A percentile compares a stretch with the other conserved stretches of the same genome.
These are phyloP conservation scores for Fusarium secorum DNA, from an alignment of 2,329 filamentous ascomycete genomes.

Conservation along the genomic window DNA sequence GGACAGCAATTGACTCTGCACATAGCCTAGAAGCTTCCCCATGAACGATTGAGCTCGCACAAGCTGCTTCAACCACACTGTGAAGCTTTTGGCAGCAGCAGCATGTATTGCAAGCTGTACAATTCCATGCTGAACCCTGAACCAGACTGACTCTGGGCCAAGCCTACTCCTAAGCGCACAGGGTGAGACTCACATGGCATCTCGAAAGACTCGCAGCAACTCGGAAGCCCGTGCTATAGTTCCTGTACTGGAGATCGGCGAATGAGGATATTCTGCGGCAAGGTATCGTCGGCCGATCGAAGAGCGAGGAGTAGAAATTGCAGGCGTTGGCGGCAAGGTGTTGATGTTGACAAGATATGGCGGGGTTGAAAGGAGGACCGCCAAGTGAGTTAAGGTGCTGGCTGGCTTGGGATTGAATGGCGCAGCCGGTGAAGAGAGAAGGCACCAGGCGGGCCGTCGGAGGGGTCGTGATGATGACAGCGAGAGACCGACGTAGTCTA, in stretches of 20 bases:
- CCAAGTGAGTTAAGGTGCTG: slow-evolving; percentile 8
- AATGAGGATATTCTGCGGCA: slow-evolving; percentile 12
- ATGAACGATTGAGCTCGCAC: not conserved
- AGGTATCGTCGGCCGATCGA: slow-evolving; percentile 31
- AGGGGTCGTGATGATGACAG: not conserved
- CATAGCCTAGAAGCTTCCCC: slow-evolving; percentile 1
- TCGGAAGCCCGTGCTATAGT: slow-evolving; percentile 33
- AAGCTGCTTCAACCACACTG: slow-evolving; percentile 4
- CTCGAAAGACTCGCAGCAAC: slow-evolving; percentile 43
- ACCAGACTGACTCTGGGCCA: slow-evolving; percentile 7
- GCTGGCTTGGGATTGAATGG: slow-evolving; percentile 18
- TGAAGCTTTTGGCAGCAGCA: slow-evolving; percentile 10
- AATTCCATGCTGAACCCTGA: slow-evolving; percentile 1
- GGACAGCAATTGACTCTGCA: slow-evolving; percentile 37
- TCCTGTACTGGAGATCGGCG: slow-evolving; percentile 30
- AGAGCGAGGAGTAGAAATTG: slow-evolving; percentile 22
- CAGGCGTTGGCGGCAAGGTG: slow-evolving; percentile 30
- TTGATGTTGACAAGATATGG: slow-evolving; percentile 32
- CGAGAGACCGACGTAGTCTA: not conserved
- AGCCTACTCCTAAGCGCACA: slow-evolving; percentile 10
- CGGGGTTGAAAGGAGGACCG: slow-evolving; percentile 40
- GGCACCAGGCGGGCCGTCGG: slow-evolving; percentile 17
- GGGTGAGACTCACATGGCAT: slow-evolving; percentile 50
- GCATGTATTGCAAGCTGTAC: slow-evolving; percentile 17
- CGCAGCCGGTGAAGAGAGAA: slow-evolving; percentile 29